A percentile compares a stretch with the other conserved stretches of the same genome.
These are phyloP conservation scores for Acanthochlamys bracteata DNA, from an alignment of 106 monocot genomes.

Conservation along the genomic window DNA sequence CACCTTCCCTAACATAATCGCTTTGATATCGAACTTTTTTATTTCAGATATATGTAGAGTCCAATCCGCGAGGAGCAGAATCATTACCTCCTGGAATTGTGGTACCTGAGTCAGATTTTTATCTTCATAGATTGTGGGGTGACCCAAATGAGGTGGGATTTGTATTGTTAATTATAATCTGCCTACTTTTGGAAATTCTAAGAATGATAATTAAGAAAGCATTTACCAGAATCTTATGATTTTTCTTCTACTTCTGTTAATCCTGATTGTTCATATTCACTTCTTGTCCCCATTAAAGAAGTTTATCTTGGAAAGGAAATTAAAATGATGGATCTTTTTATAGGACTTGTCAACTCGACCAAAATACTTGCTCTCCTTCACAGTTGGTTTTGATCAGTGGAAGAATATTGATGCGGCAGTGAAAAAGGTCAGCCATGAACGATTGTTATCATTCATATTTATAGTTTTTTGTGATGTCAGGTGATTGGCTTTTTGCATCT, in stretches of 20 bases:
- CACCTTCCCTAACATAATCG: too few relatives aligned
- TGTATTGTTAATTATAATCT: background rate
- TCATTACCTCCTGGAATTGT: conserved; percentile 8
- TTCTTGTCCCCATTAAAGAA: too few relatives aligned
- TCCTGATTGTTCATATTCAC: too few relatives aligned
- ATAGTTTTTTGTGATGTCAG: too few relatives aligned
- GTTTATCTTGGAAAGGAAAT: too few relatives aligned
- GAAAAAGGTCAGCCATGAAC: too few relatives aligned
- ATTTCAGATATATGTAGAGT: conserved; percentile 11
- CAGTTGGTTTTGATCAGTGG: conserved; percentile 1
- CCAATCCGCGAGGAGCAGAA: conserved; percentile 9
- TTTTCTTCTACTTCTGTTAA: too few relatives aligned
- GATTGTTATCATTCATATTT: too few relatives aligned
- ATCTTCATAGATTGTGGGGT: conserved; percentile 7
- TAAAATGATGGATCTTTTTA: background rate
- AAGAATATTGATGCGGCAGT: conserved; percentile 3
- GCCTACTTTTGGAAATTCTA: too few relatives aligned
- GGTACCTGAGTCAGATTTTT: conserved; percentile 5
- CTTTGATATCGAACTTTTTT: too few relatives aligned
- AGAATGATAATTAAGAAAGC: too few relatives aligned
- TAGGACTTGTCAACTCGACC: background rate
- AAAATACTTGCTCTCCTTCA: conserved; percentile 5
- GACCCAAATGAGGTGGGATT: conserved; percentile 7
- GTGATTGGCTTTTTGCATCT: background rate
- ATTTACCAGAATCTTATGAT: too few relatives aligned